Base-by-base conservation (phyloP, 768 basidiomycete genomes). In the Kwoniella dendrophila region DNA sequence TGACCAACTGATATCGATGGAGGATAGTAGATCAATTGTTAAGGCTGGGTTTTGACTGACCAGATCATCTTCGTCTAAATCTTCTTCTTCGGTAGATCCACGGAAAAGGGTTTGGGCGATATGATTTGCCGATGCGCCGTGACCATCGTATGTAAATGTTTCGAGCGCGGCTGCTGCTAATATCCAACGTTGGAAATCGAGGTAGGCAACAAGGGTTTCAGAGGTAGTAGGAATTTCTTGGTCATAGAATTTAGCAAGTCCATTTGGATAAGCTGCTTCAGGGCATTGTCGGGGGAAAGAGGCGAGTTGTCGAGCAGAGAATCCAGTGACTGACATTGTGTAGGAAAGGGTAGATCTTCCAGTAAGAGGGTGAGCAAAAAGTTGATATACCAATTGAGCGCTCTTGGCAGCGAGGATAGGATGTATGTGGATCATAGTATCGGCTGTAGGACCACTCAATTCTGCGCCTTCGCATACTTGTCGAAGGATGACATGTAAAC, bases 81-180 rank as follows among this genome's bases (percentile, higher is more conserved):
- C 60, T 27, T 68, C 74, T 12, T 67, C 54, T 7, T 80, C 82
- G 41, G 86, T 85, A 14, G 83, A 50, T 36, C 63, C 71, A 4
- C 88, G 88, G 68, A 93, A 95, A 0, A 96, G 81, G 14, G 90
- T 86, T n/a, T 87, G 85, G 29, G 96, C 80, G 14, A 95, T 82
- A 61, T 89, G 88, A 1, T 85, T 80, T 0, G 89, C 86, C 22
- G 71, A 68, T 4, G 73, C 89, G 0, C 87, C 87, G 68, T 87
- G 88, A 73, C 85, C 86, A 1, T 90, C 90, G 61, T 94, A 83
- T 12, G 90, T 85, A 64, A 94, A 94, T 3, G 96, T 81, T 74
- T 97, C 94, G 36, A 97, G 83, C 0, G 94, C 90, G 24, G 87
- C 86, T 24, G 90, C 84, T 68, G 95, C 90, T 63, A 96, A 84